phyloP scores from a whole-genome alignment of 1,139 yeast genomes.

The Nakaseomyces kungkrabaensis region DNA sequence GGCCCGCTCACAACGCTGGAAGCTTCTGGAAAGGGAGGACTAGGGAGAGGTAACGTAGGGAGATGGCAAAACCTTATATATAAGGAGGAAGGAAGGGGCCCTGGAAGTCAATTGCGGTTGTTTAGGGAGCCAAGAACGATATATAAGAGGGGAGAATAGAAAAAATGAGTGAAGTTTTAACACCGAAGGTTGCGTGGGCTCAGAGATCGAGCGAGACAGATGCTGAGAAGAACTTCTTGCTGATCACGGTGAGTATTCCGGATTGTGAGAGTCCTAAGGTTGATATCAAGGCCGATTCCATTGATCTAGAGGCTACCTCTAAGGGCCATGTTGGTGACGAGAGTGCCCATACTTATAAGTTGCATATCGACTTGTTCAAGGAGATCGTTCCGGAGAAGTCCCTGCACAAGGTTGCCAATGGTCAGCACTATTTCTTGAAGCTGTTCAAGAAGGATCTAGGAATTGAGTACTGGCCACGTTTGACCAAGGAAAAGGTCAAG shows the following conservation, averaged over 20 bases:
- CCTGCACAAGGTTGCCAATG: constrained; percentile 53
- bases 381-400: constrained; percentile 64
- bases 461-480: constrained; percentile 87
- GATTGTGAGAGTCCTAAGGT: constrained; percentile 60
- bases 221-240: constrained; percentile 62
- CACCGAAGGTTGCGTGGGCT: constrained; percentile 72
- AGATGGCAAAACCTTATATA: too few species aligned
- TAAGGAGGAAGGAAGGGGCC: too few species aligned
- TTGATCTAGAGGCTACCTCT: constrained; percentile 40
- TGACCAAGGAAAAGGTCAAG: constrained; percentile 65
- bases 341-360: constrained; percentile 39
- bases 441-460: constrained; percentile 58
- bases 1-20: too few species aligned
- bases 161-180: constrained; percentile 10
- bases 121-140: neutral
- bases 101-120: too few species aligned
- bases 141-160: neutral
- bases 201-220: constrained; percentile 78
- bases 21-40: too few species aligned
- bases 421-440: constrained; percentile 50
- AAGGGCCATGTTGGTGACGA: constrained; percentile 45
- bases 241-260: constrained; percentile 61
- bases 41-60: too few species aligned
- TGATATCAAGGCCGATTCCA: constrained; percentile 47
- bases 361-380: constrained; percentile 60